Evolutionary conservation across 2,329 filamentous ascomycete genomes (phyloP).

Genomic region (Trichophyton verrucosum): DNA sequence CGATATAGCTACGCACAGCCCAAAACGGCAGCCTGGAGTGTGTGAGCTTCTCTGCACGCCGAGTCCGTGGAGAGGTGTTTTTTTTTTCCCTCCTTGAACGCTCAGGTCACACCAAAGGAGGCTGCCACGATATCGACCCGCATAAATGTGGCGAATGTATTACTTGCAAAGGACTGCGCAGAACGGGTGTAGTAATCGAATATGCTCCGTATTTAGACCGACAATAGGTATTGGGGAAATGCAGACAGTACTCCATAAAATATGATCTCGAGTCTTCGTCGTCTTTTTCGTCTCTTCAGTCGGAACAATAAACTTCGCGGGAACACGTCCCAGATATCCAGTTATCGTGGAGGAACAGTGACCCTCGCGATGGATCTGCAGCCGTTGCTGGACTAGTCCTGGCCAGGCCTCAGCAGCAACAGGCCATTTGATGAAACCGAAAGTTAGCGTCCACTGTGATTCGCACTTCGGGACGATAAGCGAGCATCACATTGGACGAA

Average conservation of each 20-base stretch:
- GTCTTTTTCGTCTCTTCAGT: neutral
- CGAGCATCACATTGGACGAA: conserved; percentile 3
- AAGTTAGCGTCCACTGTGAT: neutral
- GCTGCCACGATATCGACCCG: conserved; percentile 2
- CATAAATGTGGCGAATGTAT: neutral
- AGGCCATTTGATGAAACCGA: neutral
- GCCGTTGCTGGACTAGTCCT: conserved; percentile 1
- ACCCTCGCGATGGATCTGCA: conserved; percentile 1
- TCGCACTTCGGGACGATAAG: conserved; percentile 1
- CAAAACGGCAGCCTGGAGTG: neutral
- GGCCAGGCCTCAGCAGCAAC: conserved; percentile 1
- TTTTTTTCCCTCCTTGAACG: neutral
- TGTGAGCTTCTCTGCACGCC: neutral
- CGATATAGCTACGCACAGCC: neutral
- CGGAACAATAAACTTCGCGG: neutral
- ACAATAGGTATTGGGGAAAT: neutral
- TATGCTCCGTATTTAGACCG: neutral
- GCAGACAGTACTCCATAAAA: neutral
- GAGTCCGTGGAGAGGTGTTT: neutral
- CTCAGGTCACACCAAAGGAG: neutral
- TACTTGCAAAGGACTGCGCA: neutral
- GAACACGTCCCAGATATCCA: neutral
- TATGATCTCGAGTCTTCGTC: neutral
- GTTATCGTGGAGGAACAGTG: neutral
- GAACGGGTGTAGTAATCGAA: neutral